Base-by-base conservation (phyloP, 768 basidiomycete genomes). In the Sporobolomyces roseus region DNA sequence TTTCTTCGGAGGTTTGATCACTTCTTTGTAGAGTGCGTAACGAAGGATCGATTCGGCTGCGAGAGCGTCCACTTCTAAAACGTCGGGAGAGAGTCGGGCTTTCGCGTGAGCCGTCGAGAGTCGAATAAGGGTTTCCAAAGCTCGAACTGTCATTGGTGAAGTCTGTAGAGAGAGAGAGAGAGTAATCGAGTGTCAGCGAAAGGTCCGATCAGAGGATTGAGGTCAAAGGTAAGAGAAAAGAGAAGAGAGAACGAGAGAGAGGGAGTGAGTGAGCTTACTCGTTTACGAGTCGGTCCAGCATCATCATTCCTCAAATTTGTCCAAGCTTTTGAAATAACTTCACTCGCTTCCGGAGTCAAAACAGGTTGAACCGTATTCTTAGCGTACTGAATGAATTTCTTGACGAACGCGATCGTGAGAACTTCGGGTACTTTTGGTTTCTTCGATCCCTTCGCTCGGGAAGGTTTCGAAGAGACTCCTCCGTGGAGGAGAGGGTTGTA, bases 61-160 rank as follows among this genome's bases (percentile, higher is more conserved):
- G 74, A 83, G 83, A 23, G 96, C 93, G 80, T 99, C 96, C 3
- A 82, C 80, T 76, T 88, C 84, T 75, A 90, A 86, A 16, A 99
- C 90, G 72, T 89, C 89, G 50, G 84, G 66, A 12, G 93, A 93
- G 13, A 99, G 83, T 25, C 94, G 87, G 21, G 92, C 86, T 79
- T 99, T 99, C 51, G 96, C 96, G 79, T 99, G 96, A 1, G 96
- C 96, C 23, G 94, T 99, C 7, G 96, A 86, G 13, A 99, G 84
- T 82, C 96, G 96, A 79, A 99, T 99, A 54, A 99, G 84, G 0
- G 96, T 99, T 80, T 99, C 96, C 66, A 99, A 86, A 4, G 96
- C 96, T 84, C 96, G 93, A 25, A 96, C 94, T 4, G 96, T 99
- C 74, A 99, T 81, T 14, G 96, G 96, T 7, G 94, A 90, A 6